These are phyloP conservation scores for Halophytophthora batemanensis DNA, from an alignment of 352 stramenopile species.

Conservation along the genomic window DNA sequence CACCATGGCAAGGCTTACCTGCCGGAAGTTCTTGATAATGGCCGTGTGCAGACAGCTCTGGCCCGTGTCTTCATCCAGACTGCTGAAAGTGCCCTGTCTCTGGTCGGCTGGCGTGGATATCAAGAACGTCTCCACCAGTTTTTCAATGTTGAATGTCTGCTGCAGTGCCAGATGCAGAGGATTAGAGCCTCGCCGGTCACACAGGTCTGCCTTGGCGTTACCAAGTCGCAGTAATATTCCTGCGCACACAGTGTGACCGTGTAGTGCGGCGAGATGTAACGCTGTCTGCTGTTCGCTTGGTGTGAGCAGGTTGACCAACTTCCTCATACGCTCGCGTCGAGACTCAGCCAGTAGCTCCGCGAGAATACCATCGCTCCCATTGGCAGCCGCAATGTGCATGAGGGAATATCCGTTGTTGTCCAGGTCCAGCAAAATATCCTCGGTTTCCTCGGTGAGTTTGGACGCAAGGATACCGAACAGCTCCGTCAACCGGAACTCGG, in stretches of 20 bases:
- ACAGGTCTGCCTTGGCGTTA: constrained; percentile 22
- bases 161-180: constrained; percentile 57
- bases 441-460: constrained; percentile 17
- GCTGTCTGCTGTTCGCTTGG: constrained; percentile 35
- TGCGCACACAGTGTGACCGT: constrained; percentile 40
- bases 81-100: constrained; percentile 36
- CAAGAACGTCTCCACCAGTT: constrained; percentile 45
- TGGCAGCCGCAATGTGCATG: constrained; percentile 40
- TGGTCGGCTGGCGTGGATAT: constrained; percentile 14
- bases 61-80: constrained; percentile 38
- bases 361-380: constrained; percentile 41
- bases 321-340: constrained; percentile 10
- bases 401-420: constrained; percentile 41
- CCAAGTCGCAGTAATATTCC: constrained; percentile 29
- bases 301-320: constrained; percentile 36
- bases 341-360: constrained; percentile 13
- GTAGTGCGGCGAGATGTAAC: constrained; percentile 44
- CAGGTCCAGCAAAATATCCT: constrained; percentile 26
- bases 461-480: constrained; percentile 36
- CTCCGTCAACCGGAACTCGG: constrained; percentile 32
- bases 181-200: constrained; percentile 39
- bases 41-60: constrained; percentile 58
- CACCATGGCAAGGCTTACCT: constrained; percentile 41
- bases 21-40: constrained; percentile 57
- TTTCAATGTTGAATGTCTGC: constrained; percentile 64